These are phyloP conservation scores for Aspergillus ochraceoroseus DNA, from an alignment of 2,329 filamentous ascomycete genomes.

Conservation along the genomic window DNA sequence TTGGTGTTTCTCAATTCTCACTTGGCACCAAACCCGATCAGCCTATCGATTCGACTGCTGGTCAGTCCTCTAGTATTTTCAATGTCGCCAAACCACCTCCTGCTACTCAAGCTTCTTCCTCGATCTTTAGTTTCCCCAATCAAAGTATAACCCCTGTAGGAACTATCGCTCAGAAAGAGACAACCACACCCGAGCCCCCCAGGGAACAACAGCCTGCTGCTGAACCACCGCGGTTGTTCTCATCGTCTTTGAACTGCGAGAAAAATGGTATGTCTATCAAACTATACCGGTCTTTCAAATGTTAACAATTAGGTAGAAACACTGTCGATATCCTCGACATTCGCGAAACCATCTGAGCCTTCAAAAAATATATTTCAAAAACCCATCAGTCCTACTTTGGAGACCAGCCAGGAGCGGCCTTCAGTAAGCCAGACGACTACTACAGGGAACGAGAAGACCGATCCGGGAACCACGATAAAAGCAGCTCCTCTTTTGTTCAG, in stretches of 20 bases:
- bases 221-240: slow-evolving; percentile 5
- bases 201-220: slow-evolving; percentile 1
- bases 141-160: slow-evolving; percentile 1
- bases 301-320: slow-evolving; percentile 8
- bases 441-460: background rate
- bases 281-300: background rate
- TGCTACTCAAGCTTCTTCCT: background rate
- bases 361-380: background rate
- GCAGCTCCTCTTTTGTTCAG: background rate
- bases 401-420: background rate
- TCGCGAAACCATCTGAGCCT: background rate
- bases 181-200: background rate
- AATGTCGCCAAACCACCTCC: slow-evolving; percentile 11
- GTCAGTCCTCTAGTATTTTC: slow-evolving; percentile 16
- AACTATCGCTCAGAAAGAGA: background rate
- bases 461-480: background rate
- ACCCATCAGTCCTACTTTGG: background rate
- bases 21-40: slow-evolving; percentile 6
- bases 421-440: background rate
- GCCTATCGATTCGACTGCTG: slow-evolving; percentile 9
- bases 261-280: slow-evolving; percentile 15
- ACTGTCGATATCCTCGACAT: slow-evolving; percentile 5
- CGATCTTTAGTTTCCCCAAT: slow-evolving; percentile 13
- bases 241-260: slow-evolving; percentile 6
- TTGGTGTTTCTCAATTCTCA: slow-evolving; percentile 1